Evolutionary conservation across 2,329 filamentous ascomycete species (phyloP).

Genomic region (Xylariomycetidae sp.): DNA sequence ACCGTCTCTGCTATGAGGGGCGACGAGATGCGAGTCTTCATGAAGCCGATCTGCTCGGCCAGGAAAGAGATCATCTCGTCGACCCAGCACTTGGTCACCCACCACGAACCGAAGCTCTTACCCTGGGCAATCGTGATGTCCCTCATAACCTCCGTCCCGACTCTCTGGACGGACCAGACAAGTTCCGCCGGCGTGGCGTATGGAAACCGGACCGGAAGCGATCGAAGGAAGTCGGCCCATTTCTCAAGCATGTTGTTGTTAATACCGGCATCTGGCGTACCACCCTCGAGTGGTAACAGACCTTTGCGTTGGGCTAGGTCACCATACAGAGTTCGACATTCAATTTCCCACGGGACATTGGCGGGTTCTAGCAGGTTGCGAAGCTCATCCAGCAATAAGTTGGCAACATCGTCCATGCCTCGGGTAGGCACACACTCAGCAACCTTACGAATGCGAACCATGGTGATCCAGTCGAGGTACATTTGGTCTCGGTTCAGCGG

Average conservation of each 20-base stretch:
- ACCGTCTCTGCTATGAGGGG: conserved; percentile 23
- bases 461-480: conserved; percentile 84
- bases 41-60: conserved; percentile 85
- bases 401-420: conserved; percentile 63
- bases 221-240: conserved; percentile 69
- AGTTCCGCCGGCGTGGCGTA: conserved; percentile 69
- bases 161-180: conserved; percentile 69
- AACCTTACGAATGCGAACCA: conserved; percentile 58
- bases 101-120: conserved; percentile 84
- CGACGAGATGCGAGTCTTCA: conserved; percentile 50
- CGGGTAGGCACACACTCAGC: conserved; percentile 58
- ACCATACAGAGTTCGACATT: conserved; percentile 57
- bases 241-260: conserved; percentile 69
- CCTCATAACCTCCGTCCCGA: conserved; percentile 73
- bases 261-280: conserved; percentile 30
- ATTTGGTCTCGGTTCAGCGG: conserved; percentile 89
- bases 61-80: conserved; percentile 93
- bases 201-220: conserved; percentile 66
- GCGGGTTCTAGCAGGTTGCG: conserved; percentile 66
- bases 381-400: conserved; percentile 61
- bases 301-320: conserved; percentile 48
- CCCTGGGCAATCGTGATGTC: conserved; percentile 76
- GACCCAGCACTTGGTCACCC: conserved; percentile 92
- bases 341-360: conserved; percentile 60
- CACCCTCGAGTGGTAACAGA: conserved; percentile 34